Conservation (phyloP, 176 grass and related monocot genomes). For the barley (Hordeum vulgare) region DNA sequence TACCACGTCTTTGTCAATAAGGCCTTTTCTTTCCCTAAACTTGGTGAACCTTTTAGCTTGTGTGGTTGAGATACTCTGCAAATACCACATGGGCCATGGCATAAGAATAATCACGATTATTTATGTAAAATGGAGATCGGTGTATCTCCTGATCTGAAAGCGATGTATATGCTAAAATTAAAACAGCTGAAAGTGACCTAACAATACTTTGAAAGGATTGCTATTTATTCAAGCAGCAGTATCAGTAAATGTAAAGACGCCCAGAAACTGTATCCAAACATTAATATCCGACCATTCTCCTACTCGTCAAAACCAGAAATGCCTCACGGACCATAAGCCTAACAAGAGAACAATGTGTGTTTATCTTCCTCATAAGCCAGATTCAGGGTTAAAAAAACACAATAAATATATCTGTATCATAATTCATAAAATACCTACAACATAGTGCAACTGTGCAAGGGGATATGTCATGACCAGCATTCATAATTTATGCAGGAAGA, state of each 20-base stretch:
- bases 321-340: not conserved
- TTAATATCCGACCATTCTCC: not conserved
- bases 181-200: constrained; percentile 10
- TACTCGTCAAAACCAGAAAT: not conserved
- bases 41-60: constrained; percentile 99
- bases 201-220: not conserved
- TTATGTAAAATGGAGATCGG: constrained; percentile 1
- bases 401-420: not conserved
- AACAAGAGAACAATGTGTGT: not conserved
- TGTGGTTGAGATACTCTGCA: constrained; percentile 76
- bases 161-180: not conserved
- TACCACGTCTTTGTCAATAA: constrained; percentile 99
- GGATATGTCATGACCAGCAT: not conserved
- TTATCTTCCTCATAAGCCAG: not conserved
- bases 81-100: constrained; percentile 25
- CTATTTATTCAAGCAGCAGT: not conserved
- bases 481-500: not conserved
- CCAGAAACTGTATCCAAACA: not conserved
- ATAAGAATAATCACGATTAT: constrained; percentile 15
- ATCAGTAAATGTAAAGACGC: not conserved
- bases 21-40: constrained; percentile 93
- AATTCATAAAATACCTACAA: constrained; percentile 1
- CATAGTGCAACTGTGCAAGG: not conserved
- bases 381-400: not conserved
- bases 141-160: not conserved